Percentiles rank a stretch among this genome's conserved stretches.
phyloP scores from a whole-genome alignment of 495 filamentous ascomycete genomes.

The Hypoxylon intermedium region DNA sequence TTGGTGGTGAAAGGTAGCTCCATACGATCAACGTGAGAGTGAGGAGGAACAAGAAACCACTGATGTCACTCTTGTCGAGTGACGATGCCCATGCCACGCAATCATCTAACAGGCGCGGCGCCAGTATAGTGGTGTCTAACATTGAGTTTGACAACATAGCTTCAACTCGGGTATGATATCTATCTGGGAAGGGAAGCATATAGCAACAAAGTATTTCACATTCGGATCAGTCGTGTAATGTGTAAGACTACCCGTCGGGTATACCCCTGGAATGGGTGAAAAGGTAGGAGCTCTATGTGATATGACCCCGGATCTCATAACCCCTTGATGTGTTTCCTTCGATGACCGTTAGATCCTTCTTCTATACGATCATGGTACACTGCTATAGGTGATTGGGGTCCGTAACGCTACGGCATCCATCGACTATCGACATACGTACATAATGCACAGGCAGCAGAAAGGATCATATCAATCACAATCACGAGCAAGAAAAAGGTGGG shows the following conservation, averaged over 20 bases:
- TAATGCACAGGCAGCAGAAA: background rate
- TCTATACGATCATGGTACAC: background rate
- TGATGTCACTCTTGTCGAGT: slow-evolving; percentile 8
- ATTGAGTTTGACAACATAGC: slow-evolving; percentile 5
- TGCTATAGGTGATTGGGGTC: background rate
- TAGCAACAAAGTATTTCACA: background rate
- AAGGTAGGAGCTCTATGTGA: background rate
- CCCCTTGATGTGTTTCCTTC: background rate
- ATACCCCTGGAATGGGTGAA: background rate
- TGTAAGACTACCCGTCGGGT: background rate
- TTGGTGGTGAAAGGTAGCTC: slow-evolving; percentile 1
- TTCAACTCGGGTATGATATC: background rate
- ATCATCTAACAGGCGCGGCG: slow-evolving; percentile 3
- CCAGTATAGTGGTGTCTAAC: background rate
- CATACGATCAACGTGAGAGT: slow-evolving; percentile 1
- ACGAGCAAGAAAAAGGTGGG: background rate
- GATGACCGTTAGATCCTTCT: background rate
- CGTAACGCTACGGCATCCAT: background rate
- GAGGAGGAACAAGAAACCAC: background rate
- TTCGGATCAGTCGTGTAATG: background rate
- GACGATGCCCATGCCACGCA: slow-evolving; percentile 7
- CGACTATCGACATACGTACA: background rate
- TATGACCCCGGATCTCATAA: background rate
- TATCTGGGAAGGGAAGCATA: background rate
- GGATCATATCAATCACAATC: background rate